Percentiles rank a stretch among this genome's conserved stretches.
These are phyloP conservation scores for Mucor plumbeus DNA, from an alignment of 371 early-diverging fungal species.

Conservation along the genomic window DNA sequence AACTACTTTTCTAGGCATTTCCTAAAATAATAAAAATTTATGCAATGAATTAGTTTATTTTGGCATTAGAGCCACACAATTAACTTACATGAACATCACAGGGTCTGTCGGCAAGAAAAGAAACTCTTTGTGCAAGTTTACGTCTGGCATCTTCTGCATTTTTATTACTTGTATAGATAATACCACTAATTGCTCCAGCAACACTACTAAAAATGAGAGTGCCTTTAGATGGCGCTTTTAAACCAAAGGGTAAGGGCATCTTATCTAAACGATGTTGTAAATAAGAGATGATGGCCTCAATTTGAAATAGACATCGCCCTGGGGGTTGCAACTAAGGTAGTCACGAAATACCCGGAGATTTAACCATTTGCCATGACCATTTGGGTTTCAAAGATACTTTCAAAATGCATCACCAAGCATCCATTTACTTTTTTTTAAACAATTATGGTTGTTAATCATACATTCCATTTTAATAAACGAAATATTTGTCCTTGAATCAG, in stretches of 20 bases:
- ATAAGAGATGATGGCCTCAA: neutral
- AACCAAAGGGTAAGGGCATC: conserved; percentile 45
- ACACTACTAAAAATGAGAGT: conserved; percentile 62
- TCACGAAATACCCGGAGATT: neutral
- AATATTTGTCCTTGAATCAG: neutral
- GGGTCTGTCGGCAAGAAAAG: conserved; percentile 61
- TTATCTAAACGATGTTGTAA: neutral
- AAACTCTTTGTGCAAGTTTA: conserved; percentile 53
- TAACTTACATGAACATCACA: conserved; percentile 58
- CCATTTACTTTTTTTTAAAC: neutral
- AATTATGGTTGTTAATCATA: neutral
- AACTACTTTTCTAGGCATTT: conserved; percentile 69
- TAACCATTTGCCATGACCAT: neutral
- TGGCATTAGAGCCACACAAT: neutral
- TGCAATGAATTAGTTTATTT: conserved; percentile 1
- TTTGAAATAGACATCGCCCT: neutral
- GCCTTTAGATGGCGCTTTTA: conserved; percentile 58
- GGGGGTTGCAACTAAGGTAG: conserved; percentile 1
- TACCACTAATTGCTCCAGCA: conserved; percentile 53
- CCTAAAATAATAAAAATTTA: conserved; percentile 27
- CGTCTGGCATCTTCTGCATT: conserved; percentile 56
- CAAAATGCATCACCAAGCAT: neutral
- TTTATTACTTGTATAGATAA: conserved; percentile 60
- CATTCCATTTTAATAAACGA: neutral
- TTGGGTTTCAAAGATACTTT: neutral